These are phyloP conservation scores for Suillus cothurnatus DNA, from an alignment of 768 basidiomycete genomes.

Conservation along the genomic window DNA sequence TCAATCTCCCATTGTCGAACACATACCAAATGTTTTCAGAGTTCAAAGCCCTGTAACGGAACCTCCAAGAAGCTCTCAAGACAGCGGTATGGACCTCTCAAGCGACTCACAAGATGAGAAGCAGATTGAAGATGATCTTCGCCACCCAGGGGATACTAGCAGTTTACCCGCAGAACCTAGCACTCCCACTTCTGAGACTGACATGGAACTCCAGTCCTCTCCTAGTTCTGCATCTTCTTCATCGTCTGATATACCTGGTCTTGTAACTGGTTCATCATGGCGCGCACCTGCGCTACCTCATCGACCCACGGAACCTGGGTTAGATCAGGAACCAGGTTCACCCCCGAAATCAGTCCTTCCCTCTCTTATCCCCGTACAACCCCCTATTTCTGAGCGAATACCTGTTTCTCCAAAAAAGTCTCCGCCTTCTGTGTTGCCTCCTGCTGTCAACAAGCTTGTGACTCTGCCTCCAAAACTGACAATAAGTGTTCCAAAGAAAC, in stretches of 20 bases:
- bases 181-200: conserved; percentile 35
- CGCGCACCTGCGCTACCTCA: conserved; percentile 19
- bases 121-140: conserved; percentile 24
- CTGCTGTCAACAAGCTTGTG: conserved; percentile 5
- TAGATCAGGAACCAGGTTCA: conserved; percentile 8
- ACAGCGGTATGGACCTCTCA: conserved; percentile 13
- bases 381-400: conserved; percentile 18
- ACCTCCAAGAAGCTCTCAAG: conserved; percentile 10
- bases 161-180: conserved; percentile 23
- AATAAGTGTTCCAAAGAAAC: conserved; percentile 19
- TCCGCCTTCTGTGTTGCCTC: conserved; percentile 13
- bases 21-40: conserved; percentile 8
- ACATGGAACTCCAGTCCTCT: conserved; percentile 38
- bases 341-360: conserved; percentile 17
- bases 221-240: conserved; percentile 28
- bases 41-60: conserved; percentile 12
- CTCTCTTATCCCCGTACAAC: background rate
- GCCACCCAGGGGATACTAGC: conserved; percentile 27
- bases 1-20: conserved; percentile 20
- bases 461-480: conserved; percentile 4
- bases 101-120: conserved; percentile 23
- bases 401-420: conserved; percentile 10
- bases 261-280: conserved; percentile 34
- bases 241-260: conserved; percentile 33
- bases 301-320: conserved; percentile 26